Base-by-base conservation (phyloP, 371 early-diverging fungal species). In the Dinochytrium kinnereticum region DNA sequence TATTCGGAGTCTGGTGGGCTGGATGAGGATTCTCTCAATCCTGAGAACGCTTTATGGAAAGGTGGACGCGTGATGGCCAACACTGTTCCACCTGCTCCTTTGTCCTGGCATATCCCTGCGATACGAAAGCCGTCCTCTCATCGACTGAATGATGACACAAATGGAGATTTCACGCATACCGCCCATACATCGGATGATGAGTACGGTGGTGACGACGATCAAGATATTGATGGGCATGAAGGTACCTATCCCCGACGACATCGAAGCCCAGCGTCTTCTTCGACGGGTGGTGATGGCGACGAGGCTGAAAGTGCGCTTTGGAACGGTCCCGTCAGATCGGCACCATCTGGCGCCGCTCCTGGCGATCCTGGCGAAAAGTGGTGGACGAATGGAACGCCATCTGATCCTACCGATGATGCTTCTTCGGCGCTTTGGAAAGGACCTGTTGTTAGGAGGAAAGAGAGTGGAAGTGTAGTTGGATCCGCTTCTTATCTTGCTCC, bases 281-380 rank as follows among this genome's bases (percentile, higher is more conserved):
- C 49, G 49, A 10, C 49, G 13, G 21, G 26, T 26, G 69, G 30
- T 50, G 28, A 28, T 3, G 70, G n/a, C 2, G 44, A 17, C 34
- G 71, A 71, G 13, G 24, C 57, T 21, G 61, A 37, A 31, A 70
- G 70, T 30, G 59, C 70, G 7, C 30, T 70, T 7, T 55, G 59
- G 70, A 70, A 36, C 28, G 70, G 55, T 3, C 70, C 55, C 24
- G 70, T 55, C 10, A 34, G 49, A n/a, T 24, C n/a, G 2, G 51
- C 53, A 37, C 34, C 53, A 3, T n/a, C 2, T 1, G 26, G 37
- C 5, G 15, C 21, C 53, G 10, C 30, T 36, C 5, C 2, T 30
- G 53, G 53, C 55, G 13, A n/a, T n/a, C n/a, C n/a, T n/a, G 64
- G 37, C 10, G 69, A 55, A 39, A 34, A 26, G 28, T 21, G 38